Base-by-base conservation (phyloP, 768 basidiomycete genomes). In the Gloeostereum incarnatum region DNA sequence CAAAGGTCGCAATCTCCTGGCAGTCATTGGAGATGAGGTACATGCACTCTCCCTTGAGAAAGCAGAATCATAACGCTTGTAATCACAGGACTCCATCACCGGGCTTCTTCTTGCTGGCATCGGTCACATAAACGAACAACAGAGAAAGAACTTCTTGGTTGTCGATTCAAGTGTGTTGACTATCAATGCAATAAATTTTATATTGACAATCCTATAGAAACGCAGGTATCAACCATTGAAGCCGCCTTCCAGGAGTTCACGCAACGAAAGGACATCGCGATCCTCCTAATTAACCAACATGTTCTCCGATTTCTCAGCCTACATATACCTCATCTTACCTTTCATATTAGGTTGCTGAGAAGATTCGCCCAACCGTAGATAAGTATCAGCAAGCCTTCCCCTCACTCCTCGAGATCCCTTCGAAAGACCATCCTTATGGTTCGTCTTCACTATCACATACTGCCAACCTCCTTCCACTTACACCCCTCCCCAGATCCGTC, bases 371-470 rank as follows among this genome's bases (percentile, higher is more conserved):
- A 0, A 78, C 86, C 1, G 90, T 99, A 9, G 96, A 99, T 61
- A 80, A 81, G 51, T 99, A 99, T 59, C 81, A 89, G 47, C 87
- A 92, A 58, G 80, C 94, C 0, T 99, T 99, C 66, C 96, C 96
- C 16, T 91, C 96, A 0, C 63, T 99, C 27, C 76, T 99, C 11
- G 96, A 99, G 61, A 98, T 99, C 45, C 96, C 96, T 18, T 92
- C 90, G 39, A 98, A 98, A 59, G 94, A 98, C 54, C 92, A 96
- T 60, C 94, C 94, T 24, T 98, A 98, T 51, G 93, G 94, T 94
- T 38, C 42, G 75, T 61, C 33, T 36, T 18, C 33, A 8, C 27
- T 24, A 32, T 22, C 33, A 30, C 42, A 35, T 25, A 38, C 31
- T 23, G 34, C 4, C 7, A 17, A 25, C 38, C 2, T 17, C 32